Evolutionary conservation across 306 rosid species (phyloP).

Genomic region (Albizia julibrissin): DNA sequence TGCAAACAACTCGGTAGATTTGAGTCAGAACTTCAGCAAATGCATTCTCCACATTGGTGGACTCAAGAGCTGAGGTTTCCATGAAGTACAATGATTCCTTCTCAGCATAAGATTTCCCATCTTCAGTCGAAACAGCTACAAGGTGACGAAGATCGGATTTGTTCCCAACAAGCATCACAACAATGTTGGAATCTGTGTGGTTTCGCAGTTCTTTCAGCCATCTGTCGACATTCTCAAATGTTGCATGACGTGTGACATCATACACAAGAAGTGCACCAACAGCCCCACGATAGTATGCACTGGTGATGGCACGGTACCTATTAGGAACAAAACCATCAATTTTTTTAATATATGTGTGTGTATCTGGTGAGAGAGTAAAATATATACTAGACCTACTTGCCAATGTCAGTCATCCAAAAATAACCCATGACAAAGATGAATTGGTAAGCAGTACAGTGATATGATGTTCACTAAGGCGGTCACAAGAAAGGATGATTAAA

Average conservation of each 20-base stretch:
- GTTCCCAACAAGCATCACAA: conserved; percentile 79
- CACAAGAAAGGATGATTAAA: background rate
- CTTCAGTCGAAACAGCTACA: conserved; percentile 69
- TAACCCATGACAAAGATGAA: background rate
- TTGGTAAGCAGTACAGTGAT: background rate
- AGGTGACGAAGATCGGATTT: conserved; percentile 79
- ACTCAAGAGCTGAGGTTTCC: conserved; percentile 79
- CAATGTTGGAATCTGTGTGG: conserved; percentile 75
- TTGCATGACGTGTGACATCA: conserved; percentile 70
- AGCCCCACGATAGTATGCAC: conserved; percentile 78
- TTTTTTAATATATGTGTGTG: background rate
- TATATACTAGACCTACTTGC: background rate
- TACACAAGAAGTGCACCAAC: conserved; percentile 77
- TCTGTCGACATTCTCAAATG: conserved; percentile 71
- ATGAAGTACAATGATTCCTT: conserved; percentile 70
- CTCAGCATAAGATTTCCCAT: conserved; percentile 67
- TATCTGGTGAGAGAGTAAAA: background rate
- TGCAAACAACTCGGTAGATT: conserved; percentile 58
- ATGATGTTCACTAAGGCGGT: background rate
- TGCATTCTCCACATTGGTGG: conserved; percentile 67
- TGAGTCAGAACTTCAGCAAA: conserved; percentile 71
- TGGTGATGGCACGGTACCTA: conserved; percentile 79
- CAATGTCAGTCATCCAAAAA: background rate
- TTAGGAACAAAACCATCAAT: conserved; percentile 9
- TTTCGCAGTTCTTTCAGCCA: conserved; percentile 73